Conservation (phyloP, 352 stramenopile species). For the Pythium myriotylum region DNA sequence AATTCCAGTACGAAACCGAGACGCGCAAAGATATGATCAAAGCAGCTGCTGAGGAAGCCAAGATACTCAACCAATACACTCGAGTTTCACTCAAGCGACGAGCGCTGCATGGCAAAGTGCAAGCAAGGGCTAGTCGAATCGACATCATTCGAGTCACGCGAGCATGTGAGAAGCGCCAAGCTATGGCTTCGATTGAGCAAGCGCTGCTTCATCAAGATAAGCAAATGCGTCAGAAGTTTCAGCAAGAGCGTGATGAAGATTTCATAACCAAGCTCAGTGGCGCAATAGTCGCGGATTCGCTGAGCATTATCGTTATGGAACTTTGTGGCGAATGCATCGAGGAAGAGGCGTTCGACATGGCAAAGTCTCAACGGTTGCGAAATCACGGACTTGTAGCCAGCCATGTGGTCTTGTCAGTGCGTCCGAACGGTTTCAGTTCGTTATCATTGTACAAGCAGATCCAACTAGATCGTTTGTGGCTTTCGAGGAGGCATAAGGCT, state of each 20-base stretch:
- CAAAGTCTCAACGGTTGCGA: background rate
- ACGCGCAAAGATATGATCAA: slow-evolving; percentile 25
- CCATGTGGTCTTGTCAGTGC: background rate
- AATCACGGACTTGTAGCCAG: slow-evolving; percentile 14
- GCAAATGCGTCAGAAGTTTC: slow-evolving; percentile 32
- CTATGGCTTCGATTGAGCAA: slow-evolving; percentile 60
- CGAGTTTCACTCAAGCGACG: slow-evolving; percentile 39
- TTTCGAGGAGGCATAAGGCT: slow-evolving; percentile 41
- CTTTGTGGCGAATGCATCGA: slow-evolving; percentile 33
- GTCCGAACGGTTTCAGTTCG: background rate
- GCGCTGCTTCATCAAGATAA: slow-evolving; percentile 38
- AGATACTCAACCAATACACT: slow-evolving; percentile 30
- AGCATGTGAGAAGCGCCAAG: slow-evolving; percentile 64
- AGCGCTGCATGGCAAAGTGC: slow-evolving; percentile 3
- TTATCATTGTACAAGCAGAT: background rate
- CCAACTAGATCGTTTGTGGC: slow-evolving; percentile 50
- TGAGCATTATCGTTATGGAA: slow-evolving; percentile 27
- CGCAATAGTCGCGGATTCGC: slow-evolving; percentile 33
- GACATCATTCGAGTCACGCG: slow-evolving; percentile 54
- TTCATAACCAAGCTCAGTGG: slow-evolving; percentile 23
- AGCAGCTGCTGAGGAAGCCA: slow-evolving; percentile 39
- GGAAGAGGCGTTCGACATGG: slow-evolving; percentile 16
- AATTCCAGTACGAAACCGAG: slow-evolving; percentile 56
- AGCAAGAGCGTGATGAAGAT: slow-evolving; percentile 35
- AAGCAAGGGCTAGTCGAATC: slow-evolving; percentile 30